Percentiles rank a stretch among this genome's conserved stretches.
phyloP scores from a whole-genome alignment of 1,139 yeast species.

The Kurtzmaniella quercitrusa region DNA sequence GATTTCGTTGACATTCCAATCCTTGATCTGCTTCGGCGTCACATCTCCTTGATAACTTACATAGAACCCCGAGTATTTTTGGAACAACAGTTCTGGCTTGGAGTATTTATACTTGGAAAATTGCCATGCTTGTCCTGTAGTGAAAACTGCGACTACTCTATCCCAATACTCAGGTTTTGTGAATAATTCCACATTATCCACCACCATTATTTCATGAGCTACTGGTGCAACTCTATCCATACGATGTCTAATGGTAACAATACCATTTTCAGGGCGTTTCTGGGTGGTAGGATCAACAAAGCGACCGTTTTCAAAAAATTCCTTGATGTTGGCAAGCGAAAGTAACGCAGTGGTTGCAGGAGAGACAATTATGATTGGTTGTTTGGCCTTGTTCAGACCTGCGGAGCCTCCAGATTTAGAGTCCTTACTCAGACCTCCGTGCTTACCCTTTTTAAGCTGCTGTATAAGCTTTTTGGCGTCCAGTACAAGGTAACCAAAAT shows the following conservation, averaged over 20 bases:
- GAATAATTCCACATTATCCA: constrained; percentile 83
- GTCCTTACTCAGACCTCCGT: background rate
- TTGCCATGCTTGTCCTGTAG: constrained; percentile 98
- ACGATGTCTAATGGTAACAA: constrained; percentile 52
- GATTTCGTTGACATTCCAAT: constrained; percentile 85
- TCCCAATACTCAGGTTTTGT: constrained; percentile 97
- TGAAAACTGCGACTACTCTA: constrained; percentile 89
- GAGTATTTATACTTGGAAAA: constrained; percentile 82
- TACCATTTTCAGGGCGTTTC: constrained; percentile 33
- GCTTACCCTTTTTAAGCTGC: constrained; percentile 45
- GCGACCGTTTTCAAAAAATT: constrained; percentile 73
- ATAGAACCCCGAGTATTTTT: constrained; percentile 78
- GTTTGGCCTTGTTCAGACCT: constrained; percentile 38
- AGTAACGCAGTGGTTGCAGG: constrained; percentile 92
- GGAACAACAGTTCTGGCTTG: constrained; percentile 77
- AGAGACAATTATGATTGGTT: constrained; percentile 88
- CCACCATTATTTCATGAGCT: constrained; percentile 68
- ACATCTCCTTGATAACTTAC: constrained; percentile 75
- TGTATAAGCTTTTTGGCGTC: constrained; percentile 65
- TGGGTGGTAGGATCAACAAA: constrained; percentile 56
- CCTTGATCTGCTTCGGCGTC: constrained; percentile 67
- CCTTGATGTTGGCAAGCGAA: constrained; percentile 76
- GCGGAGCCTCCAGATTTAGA: background rate
- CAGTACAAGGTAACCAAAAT: constrained; percentile 68
- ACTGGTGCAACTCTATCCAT: constrained; percentile 52